These are phyloP conservation scores for Aureobasidium sp. DNA, from an alignment of 2,329 filamentous ascomycete genomes.

Conservation along the genomic window DNA sequence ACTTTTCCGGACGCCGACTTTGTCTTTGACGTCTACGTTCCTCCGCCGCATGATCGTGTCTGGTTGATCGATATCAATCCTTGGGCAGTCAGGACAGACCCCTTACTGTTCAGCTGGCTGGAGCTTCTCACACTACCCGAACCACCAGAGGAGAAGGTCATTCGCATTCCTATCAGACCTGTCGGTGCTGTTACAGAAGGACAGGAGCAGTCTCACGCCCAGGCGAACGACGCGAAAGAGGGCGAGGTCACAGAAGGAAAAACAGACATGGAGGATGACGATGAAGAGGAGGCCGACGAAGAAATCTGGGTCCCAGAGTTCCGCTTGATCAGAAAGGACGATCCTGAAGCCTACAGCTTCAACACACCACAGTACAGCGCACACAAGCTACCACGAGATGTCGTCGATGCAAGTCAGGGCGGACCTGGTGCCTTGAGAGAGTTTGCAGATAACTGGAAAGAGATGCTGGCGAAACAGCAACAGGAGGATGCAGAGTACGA, in stretches of 20 bases:
- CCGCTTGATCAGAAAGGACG: constrained; percentile 71
- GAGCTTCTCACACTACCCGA: constrained; percentile 72
- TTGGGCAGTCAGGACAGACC: constrained; percentile 85
- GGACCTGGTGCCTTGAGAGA: constrained; percentile 69
- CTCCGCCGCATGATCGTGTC: constrained; percentile 64
- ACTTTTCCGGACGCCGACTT: constrained; percentile 81
- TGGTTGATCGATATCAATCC: constrained; percentile 93
- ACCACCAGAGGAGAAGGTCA: constrained; percentile 29
- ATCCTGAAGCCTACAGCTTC: constrained; percentile 84
- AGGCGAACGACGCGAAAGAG: neutral
- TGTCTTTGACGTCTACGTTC: constrained; percentile 87
- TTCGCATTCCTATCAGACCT: constrained; percentile 15
- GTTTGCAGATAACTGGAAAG: constrained; percentile 45
- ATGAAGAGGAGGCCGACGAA: constrained; percentile 47
- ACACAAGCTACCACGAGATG: constrained; percentile 89
- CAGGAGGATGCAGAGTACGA: constrained; percentile 31
- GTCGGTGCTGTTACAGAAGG: neutral
- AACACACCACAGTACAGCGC: constrained; percentile 83
- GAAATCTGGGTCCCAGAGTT: constrained; percentile 62
- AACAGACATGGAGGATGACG: constrained; percentile 29
- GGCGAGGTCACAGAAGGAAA: neutral
- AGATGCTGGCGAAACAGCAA: constrained; percentile 38
- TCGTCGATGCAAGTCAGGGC: constrained; percentile 61
- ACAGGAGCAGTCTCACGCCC: neutral
- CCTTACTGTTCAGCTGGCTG: constrained; percentile 80